Conservation (phyloP, 1,284 basidiomycete species). For the Athelia psychrophila region DNA sequence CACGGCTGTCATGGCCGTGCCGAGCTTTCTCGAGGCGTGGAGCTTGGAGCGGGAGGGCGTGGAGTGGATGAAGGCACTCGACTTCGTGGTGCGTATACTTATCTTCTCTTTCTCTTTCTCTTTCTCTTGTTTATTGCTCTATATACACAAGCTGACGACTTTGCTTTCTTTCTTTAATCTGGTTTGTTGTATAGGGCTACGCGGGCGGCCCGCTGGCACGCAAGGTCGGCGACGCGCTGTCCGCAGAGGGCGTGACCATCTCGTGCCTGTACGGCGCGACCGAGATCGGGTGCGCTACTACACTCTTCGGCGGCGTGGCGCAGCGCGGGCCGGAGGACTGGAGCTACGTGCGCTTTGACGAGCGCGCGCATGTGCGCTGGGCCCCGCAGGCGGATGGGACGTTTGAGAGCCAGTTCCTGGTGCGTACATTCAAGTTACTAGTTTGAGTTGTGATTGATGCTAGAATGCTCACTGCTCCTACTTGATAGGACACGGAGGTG, state of each 20-base stretch:
- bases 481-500: not conserved
- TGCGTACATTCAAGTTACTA: slow-evolving; percentile 13
- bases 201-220: slow-evolving; percentile 25
- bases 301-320: not conserved
- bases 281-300: slow-evolving; percentile 22
- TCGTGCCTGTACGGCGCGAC: slow-evolving; percentile 28
- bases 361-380: slow-evolving; percentile 27
- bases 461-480: not conserved
- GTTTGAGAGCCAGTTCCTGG: slow-evolving; percentile 37
- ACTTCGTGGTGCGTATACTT: slow-evolving; percentile 29
- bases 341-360: slow-evolving; percentile 26
- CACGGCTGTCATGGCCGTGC: slow-evolving; percentile 28
- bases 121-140: no score
- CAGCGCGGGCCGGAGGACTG: slow-evolving; percentile 12
- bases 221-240: slow-evolving; percentile 24
- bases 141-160: no score
- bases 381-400: slow-evolving; percentile 35
- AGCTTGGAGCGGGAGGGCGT: slow-evolving; percentile 22
- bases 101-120: no score
- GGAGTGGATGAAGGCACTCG: slow-evolving; percentile 22
- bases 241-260: slow-evolving; percentile 23
- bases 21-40: slow-evolving; percentile 36
- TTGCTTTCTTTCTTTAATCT: no score
- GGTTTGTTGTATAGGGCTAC: slow-evolving; percentile 20
- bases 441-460: not conserved